phyloP scores from a whole-genome alignment of 2,329 filamentous ascomycete species.

The Epichloe sibirici region DNA sequence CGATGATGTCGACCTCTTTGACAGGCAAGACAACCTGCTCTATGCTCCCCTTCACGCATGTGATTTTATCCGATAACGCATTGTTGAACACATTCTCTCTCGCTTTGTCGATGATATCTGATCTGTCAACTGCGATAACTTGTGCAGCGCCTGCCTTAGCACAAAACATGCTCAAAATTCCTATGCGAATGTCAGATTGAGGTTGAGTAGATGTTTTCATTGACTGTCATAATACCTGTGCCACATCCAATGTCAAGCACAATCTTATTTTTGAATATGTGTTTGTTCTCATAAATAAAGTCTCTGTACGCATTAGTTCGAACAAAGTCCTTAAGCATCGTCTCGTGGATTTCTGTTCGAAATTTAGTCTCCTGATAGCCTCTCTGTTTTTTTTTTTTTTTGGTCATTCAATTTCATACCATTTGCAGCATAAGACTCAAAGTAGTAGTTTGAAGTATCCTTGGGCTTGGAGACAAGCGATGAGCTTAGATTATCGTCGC shows the following conservation, averaged over 20 bases:
- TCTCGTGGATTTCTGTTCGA: conserved; percentile 70
- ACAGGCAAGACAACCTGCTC: conserved; percentile 76
- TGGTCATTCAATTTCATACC: conserved; percentile 31
- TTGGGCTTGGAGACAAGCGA: conserved; percentile 9
- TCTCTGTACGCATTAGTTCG: conserved; percentile 88
- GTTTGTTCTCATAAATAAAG: conserved; percentile 87
- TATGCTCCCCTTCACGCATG: conserved; percentile 71
- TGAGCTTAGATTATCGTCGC: conserved; percentile 25
- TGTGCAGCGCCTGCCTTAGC: conserved; percentile 76
- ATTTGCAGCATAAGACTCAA: conserved; percentile 49
- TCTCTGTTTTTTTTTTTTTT: not conserved
- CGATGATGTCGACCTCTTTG: conserved; percentile 78
- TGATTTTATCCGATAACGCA: conserved; percentile 59
- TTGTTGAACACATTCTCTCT: conserved; percentile 77
- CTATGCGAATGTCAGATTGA: conserved; percentile 23
- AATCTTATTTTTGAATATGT: conserved; percentile 72
- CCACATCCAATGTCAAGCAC: conserved; percentile 88
- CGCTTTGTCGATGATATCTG: conserved; percentile 77
- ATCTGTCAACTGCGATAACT: conserved; percentile 88
- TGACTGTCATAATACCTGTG: conserved; percentile 33
- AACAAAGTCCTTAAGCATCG: conserved; percentile 84
- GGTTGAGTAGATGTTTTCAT: not conserved
- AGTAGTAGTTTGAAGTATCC: conserved; percentile 32
- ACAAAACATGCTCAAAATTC: conserved; percentile 90
- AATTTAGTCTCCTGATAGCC: not conserved